phyloP scores from a whole-genome alignment of 192 early-diverging fungal species.

The Linderina pennispora region DNA sequence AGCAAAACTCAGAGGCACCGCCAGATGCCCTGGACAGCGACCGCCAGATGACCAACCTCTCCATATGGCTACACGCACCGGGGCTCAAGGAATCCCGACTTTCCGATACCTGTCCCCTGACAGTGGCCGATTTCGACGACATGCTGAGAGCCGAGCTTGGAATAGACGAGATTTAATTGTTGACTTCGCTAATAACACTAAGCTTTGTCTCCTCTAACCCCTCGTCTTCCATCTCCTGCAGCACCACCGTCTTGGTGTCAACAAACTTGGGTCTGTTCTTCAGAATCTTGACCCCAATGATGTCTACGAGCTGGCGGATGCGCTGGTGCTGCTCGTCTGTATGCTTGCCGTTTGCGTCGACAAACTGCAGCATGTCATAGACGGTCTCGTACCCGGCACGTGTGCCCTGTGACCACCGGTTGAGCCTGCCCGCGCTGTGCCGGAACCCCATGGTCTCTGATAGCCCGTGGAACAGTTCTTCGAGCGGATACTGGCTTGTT shows the following conservation, averaged over 20 bases:
- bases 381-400: conserved; percentile 21
- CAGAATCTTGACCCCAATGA: conserved; percentile 28
- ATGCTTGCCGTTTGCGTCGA: conserved; percentile 32
- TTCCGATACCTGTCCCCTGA: conserved; percentile 4
- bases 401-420: conserved; percentile 11
- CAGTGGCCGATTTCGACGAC: conserved; percentile 21
- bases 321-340: conserved; percentile 26
- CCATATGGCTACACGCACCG: conserved; percentile 23
- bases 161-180: conserved; percentile 4
- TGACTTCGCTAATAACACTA: no score
- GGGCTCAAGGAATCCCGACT: conserved; percentile 19
- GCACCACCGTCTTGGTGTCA: conserved; percentile 14
- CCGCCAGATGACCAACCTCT: conserved; percentile 18
- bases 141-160: conserved; percentile 9
- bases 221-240: conserved; percentile 27
- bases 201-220: neutral
- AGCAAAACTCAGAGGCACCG: conserved; percentile 1
- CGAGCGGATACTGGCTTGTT: conserved; percentile 32
- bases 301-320: conserved; percentile 14
- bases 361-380: conserved; percentile 33
- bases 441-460: conserved; percentile 15
- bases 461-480: conserved; percentile 29
- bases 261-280: conserved; percentile 19
- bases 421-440: conserved; percentile 20
- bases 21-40: conserved; percentile 21